Evolutionary conservation across 2,329 filamentous ascomycete genomes (phyloP).

Genomic region (Trichoderma breve): DNA sequence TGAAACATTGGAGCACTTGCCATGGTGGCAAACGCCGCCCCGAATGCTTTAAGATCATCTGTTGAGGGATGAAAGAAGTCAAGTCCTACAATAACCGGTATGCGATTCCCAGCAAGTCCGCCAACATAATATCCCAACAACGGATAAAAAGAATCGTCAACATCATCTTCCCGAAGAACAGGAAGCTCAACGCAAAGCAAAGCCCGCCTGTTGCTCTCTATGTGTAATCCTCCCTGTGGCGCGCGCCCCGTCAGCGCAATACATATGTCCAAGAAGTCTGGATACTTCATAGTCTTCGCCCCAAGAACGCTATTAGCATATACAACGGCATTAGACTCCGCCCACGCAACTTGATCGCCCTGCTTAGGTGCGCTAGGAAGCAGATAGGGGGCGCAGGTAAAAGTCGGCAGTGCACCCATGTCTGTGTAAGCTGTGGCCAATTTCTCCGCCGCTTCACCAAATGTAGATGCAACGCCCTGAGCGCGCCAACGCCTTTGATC

Average conservation of each 20-base stretch:
- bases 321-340: conserved; percentile 46
- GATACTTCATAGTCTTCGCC: conserved; percentile 45
- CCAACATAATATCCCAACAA: conserved; percentile 41
- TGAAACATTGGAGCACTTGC: conserved; percentile 46
- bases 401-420: conserved; percentile 42
- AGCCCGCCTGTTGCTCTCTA: conserved; percentile 40
- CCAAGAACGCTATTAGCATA: conserved; percentile 47
- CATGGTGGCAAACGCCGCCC: conserved; percentile 44
- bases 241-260: conserved; percentile 46
- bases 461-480: conserved; percentile 33
- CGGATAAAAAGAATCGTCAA: conserved; percentile 39
- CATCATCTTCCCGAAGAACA: conserved; percentile 23
- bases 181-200: conserved; percentile 35
- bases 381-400: conserved; percentile 45
- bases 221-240: conserved; percentile 47
- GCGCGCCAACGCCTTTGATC: conserved; percentile 41
- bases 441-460: conserved; percentile 33
- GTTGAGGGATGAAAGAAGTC: conserved; percentile 26
- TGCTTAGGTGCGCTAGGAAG: conserved; percentile 30
- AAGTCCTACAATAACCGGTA: conserved; percentile 39
- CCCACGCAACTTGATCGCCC: conserved; percentile 44
- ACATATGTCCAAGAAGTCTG: conserved; percentile 44
- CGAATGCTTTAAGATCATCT: conserved; percentile 42
- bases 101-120: conserved; percentile 28
- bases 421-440: conserved; percentile 38